Percentiles rank a stretch among this genome's conserved stretches.
Evolutionary conservation across 2,329 filamentous ascomycete genomes (phyloP).

Genomic region (Aspergillus pseudotamarii): DNA sequence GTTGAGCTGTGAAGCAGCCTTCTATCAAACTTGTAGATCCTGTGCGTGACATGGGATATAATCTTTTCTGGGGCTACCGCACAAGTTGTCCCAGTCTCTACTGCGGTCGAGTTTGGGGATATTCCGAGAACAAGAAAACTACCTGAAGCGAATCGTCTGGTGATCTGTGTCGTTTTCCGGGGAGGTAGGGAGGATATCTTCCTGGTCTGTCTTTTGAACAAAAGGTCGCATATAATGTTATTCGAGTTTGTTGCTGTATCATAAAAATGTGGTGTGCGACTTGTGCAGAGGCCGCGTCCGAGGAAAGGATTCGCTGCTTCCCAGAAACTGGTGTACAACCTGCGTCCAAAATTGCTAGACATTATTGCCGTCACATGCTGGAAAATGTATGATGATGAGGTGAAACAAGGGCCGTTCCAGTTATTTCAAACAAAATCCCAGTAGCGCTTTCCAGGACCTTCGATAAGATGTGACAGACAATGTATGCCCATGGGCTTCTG

Average conservation of each 20-base stretch:
- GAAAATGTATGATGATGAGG: slow-evolving; percentile 13
- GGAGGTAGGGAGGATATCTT: slow-evolving; percentile 25
- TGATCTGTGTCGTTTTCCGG: slow-evolving; percentile 43
- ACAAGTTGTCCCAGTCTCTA: slow-evolving; percentile 37
- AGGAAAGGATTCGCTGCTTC: slow-evolving; percentile 39
- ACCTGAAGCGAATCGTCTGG: slow-evolving; percentile 58
- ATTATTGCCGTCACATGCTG: slow-evolving; percentile 51
- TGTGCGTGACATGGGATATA: slow-evolving; percentile 32
- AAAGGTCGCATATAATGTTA: slow-evolving; percentile 16
- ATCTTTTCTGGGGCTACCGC: slow-evolving; percentile 35
- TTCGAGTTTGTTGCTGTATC: slow-evolving; percentile 17
- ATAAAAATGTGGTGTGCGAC: slow-evolving; percentile 24
- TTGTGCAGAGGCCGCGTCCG: slow-evolving; percentile 30
- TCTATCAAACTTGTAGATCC: slow-evolving; percentile 22
- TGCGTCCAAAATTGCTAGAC: slow-evolving; percentile 50
- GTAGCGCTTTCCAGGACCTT: neutral
- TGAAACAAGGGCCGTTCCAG: neutral
- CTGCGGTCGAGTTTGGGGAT: slow-evolving; percentile 36
- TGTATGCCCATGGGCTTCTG: neutral
- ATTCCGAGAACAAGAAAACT: slow-evolving; percentile 56
- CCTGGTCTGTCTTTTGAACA: slow-evolving; percentile 20
- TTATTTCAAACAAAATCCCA: neutral
- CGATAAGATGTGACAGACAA: neutral
- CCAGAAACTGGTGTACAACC: slow-evolving; percentile 50
- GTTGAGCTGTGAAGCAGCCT: slow-evolving; percentile 19